Base-by-base conservation (phyloP, 2,329 filamentous ascomycete species). In the Neopestalotiopsis clavispora region DNA sequence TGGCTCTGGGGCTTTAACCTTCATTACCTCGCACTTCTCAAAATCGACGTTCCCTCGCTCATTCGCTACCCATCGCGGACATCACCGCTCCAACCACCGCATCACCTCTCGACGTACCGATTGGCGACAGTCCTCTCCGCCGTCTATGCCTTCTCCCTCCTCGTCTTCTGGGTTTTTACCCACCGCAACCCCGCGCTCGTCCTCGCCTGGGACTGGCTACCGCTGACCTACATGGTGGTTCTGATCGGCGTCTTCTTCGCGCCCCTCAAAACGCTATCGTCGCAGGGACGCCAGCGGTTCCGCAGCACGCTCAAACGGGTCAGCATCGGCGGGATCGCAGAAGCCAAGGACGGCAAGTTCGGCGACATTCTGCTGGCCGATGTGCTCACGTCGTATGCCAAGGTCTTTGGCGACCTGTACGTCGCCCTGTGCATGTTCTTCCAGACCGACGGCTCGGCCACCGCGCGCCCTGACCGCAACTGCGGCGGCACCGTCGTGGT, bases 1-100 rank as follows among this genome's bases (percentile, higher is more conserved):
- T 98, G 95, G 95, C 94, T 94, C 79, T 99, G 95, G 94, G 94
- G 92, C 73, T 81, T 92, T 74, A 98, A 98, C 83, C 89, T 98
- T 56, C 94, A 98, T 78, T 95, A 94, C 82, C 90, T 98, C 70
- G 87, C 91, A 75, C 82, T 89, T 69, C 85, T 90, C 76, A 92
- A 92, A 78, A 97, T 99, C 83, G 94, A 98, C 80, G 93, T 97
- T 67, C 93, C 94, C 23, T 86, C 90, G 40, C 87, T 98, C 69
- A 94, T 98, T 75, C 91, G 93, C 80, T 98, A 98, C 80, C 94
- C 94, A 52, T 84, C 88, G 57, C 92, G 94, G 73, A 83, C 90
- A 65, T 92, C 91, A 65, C 83, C 90, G 69, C 87, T 90, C 70
- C 91, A 95, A 74, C 85, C 88, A 49, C 86, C 93, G 56, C 94